These are phyloP conservation scores for Trametes meyenii DNA, from an alignment of 768 basidiomycete species.

Conservation along the genomic window DNA sequence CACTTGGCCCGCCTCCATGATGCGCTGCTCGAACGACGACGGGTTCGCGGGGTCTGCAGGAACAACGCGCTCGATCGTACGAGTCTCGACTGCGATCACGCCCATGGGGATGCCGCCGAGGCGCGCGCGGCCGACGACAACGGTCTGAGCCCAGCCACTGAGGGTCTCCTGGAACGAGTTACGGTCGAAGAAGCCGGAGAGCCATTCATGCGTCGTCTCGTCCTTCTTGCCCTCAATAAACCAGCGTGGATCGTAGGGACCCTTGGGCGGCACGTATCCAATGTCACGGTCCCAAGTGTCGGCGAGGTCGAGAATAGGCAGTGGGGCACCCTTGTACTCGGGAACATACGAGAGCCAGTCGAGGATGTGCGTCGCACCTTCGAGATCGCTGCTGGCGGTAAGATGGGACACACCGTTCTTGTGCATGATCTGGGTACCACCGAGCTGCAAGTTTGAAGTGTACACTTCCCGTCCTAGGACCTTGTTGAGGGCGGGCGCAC, in stretches of 20 bases:
- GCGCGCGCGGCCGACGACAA: conserved; percentile 94
- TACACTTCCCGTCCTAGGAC: conserved; percentile 99
- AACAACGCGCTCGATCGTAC: conserved; percentile 94
- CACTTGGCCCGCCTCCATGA: conserved; percentile 99
- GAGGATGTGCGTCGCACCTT: conserved; percentile 92
- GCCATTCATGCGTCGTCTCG: conserved; percentile 74
- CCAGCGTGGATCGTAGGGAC: conserved; percentile 96
- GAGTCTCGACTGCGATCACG: conserved; percentile 97
- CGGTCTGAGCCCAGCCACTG: conserved; percentile 99
- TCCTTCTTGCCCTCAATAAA: conserved; percentile 95
- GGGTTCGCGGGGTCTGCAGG: conserved; percentile 99
- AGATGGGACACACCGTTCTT: conserved; percentile 99
- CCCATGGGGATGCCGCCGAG: conserved; percentile 97
- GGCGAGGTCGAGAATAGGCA: conserved; percentile 74
- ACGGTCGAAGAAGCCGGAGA: conserved; percentile 95
- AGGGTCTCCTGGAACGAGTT: conserved; percentile 98
- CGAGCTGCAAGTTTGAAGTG: conserved; percentile 96
- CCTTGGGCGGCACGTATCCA: conserved; percentile 88
- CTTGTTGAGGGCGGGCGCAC: conserved; percentile 96
- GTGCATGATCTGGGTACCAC: conserved; percentile 99
- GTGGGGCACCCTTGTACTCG: conserved; percentile 72
- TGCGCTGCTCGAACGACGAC: conserved; percentile 92
- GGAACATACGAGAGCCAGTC: conserved; percentile 96
- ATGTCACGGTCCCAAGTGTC: conserved; percentile 95
- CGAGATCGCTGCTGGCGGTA: conserved; percentile 91